phyloP scores from a whole-genome alignment of 352 stramenopile species.

The Globisporangium barbulae region DNA sequence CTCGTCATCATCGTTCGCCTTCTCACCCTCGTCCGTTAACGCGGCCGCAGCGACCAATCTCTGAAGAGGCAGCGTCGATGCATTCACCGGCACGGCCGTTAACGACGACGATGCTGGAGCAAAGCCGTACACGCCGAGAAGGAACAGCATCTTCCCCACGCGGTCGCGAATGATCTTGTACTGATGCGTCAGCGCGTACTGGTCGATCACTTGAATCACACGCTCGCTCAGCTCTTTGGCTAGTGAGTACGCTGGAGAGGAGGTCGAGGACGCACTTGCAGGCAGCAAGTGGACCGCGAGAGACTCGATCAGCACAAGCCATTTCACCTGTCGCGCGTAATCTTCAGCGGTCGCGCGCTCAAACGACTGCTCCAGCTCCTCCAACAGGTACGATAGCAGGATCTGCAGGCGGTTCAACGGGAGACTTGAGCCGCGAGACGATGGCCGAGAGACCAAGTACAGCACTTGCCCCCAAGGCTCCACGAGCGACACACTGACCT shows the following conservation, averaged over 20 bases:
- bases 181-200: constrained; percentile 53
- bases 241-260: constrained; percentile 9
- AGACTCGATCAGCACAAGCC: constrained; percentile 55
- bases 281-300: constrained; percentile 46
- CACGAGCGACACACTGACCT: constrained; percentile 56
- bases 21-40: constrained; percentile 4
- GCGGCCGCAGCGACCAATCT: constrained; percentile 12
- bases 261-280: constrained; percentile 11
- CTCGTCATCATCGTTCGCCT: constrained; percentile 9
- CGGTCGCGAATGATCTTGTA: constrained; percentile 82
- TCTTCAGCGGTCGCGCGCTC: constrained; percentile 51
- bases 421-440: constrained; percentile 15
- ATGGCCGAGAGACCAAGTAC: constrained; percentile 42
- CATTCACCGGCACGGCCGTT: constrained; percentile 9
- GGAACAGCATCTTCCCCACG: constrained; percentile 51
- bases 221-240: constrained; percentile 25
- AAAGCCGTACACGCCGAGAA: constrained; percentile 32
- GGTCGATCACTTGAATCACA: constrained; percentile 37
- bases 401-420: constrained; percentile 22
- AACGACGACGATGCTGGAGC: constrained; percentile 4
- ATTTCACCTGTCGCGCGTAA: constrained; percentile 75
- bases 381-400: constrained; percentile 32
- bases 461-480: constrained; percentile 58
- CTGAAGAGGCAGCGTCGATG: constrained; percentile 13
- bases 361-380: constrained; percentile 60